phyloP scores from a whole-genome alignment of 768 basidiomycete genomes.

The Tricholoma sp. region DNA sequence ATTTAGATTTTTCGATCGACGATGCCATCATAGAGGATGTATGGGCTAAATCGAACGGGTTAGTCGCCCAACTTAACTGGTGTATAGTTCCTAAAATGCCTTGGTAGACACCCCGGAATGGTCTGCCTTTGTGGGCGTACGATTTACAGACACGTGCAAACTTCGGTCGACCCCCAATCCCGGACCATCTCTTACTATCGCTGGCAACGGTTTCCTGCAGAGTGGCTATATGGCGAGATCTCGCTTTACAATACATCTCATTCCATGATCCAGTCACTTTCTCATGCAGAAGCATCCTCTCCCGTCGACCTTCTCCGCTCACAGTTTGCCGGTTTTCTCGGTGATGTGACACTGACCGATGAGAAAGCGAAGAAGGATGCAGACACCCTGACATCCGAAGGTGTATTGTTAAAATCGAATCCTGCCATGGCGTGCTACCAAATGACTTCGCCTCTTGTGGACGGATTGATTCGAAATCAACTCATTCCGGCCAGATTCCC shows the following conservation, averaged over 20 bases:
- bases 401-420: background rate
- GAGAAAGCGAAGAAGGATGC: background rate
- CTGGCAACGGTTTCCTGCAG: background rate
- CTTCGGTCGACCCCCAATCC: background rate
- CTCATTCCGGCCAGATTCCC: background rate
- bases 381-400: background rate
- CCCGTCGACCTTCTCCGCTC: background rate
- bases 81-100: background rate
- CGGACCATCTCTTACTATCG: background rate
- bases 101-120: background rate
- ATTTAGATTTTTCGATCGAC: background rate
- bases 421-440: background rate
- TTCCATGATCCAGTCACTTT: background rate
- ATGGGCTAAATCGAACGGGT: background rate
- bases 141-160: background rate
- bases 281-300: background rate
- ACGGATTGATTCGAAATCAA: background rate
- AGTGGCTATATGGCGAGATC: background rate
- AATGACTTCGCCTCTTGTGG: background rate
- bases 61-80: background rate
- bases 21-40: background rate
- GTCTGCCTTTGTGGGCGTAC: background rate
- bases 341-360: background rate
- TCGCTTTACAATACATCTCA: background rate
- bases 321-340: background rate